A percentile compares a stretch with the other conserved stretches of the same genome.
Evolutionary conservation across 208 protist species (phyloP).

Genomic region (Leishmania braziliensis): DNA sequence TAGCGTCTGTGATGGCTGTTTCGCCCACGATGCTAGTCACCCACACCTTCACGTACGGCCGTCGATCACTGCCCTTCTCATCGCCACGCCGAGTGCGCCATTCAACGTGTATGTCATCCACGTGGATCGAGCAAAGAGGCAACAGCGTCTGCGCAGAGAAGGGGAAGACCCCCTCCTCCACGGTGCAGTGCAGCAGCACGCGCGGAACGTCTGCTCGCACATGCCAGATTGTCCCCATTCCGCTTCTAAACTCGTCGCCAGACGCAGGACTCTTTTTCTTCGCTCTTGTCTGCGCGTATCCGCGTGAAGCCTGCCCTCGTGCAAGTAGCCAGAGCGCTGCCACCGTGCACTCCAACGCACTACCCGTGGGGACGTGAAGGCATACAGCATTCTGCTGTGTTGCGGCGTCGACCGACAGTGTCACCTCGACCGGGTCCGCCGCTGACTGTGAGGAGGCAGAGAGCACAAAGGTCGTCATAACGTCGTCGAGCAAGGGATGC

Average conservation of each 20-base stretch:
- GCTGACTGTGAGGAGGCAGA: neutral
- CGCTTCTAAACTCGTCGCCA: neutral
- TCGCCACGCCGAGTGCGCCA: neutral
- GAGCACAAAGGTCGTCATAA: neutral
- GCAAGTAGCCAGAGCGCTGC: slow-evolving; percentile 12
- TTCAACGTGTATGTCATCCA: neutral
- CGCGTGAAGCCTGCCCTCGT: slow-evolving; percentile 5
- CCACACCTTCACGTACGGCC: neutral
- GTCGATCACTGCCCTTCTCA: neutral
- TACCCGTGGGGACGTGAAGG: slow-evolving; percentile 5
- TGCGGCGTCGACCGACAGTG: neutral
- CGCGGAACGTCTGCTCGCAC: neutral
- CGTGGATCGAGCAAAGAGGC: neutral
- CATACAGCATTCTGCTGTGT: neutral
- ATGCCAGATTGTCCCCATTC: slow-evolving; percentile 1
- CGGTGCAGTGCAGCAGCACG: neutral
- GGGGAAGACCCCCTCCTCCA: neutral
- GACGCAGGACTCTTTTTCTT: neutral
- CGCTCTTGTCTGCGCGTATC: neutral
- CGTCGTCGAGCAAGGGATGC: neutral
- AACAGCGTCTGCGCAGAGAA: neutral
- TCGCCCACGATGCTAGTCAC: slow-evolving; percentile 2
- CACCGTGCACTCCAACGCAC: neutral
- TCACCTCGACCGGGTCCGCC: neutral
- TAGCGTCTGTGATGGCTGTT: neutral